These are phyloP conservation scores for Candida sp. DNA, from an alignment of 1,139 yeast genomes.

Conservation along the genomic window DNA sequence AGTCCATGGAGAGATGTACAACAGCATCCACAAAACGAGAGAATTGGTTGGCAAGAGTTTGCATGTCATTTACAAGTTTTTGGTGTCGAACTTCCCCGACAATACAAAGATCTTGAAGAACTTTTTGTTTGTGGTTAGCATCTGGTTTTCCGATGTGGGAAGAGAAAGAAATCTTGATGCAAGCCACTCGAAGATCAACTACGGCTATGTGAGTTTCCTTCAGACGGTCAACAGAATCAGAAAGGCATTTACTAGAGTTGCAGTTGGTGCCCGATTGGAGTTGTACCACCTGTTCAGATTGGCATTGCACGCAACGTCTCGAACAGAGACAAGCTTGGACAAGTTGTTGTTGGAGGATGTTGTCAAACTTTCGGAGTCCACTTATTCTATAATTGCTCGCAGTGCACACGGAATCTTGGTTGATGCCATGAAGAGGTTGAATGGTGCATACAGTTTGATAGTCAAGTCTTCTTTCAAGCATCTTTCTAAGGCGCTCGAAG, in stretches of 20 bases:
- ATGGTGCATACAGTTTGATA: conserved; percentile 66
- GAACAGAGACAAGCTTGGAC: conserved; percentile 75
- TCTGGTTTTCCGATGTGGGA: conserved; percentile 89
- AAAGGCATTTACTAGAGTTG: conserved; percentile 80
- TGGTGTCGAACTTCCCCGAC: conserved; percentile 59
- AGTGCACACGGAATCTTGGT: conserved; percentile 75
- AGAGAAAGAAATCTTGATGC: conserved; percentile 68
- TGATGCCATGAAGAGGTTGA: conserved; percentile 73
- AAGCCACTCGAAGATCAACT: conserved; percentile 47
- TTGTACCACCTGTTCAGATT: conserved; percentile 80
- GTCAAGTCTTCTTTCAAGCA: conserved; percentile 53
- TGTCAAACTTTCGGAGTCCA: conserved; percentile 68
- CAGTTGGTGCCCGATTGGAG: conserved; percentile 78
- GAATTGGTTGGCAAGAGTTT: conserved; percentile 67
- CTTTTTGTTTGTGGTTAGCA: conserved; percentile 67
- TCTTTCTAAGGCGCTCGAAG: conserved; percentile 55
- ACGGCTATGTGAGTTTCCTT: conserved; percentile 36
- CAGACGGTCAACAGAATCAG: conserved; percentile 52
- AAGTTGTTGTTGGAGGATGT: conserved; percentile 68
- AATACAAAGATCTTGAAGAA: conserved; percentile 73
- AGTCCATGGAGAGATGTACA: conserved; percentile 55
- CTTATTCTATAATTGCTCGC: conserved; percentile 70
- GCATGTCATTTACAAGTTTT: conserved; percentile 58
- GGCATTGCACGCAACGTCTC: conserved; percentile 73
- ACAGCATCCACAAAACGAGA: conserved; percentile 65